Conservation (phyloP, 106 monocot genomes). For the Acanthochlamys bracteata region DNA sequence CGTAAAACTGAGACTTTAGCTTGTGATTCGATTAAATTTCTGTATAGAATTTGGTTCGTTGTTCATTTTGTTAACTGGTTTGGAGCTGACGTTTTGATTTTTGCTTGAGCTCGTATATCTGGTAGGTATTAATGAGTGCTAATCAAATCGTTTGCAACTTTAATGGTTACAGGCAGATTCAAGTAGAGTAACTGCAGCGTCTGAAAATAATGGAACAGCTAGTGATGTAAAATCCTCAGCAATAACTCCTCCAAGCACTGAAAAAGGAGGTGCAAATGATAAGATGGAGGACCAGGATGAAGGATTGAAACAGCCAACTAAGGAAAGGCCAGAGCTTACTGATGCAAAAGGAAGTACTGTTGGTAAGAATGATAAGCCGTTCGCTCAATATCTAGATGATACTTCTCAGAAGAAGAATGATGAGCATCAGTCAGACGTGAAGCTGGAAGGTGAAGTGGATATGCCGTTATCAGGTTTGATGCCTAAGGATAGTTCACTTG, state of each 20-base stretch:
- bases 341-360: conserved; percentile 4
- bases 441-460: not conserved
- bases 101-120: too few species aligned
- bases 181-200: too few species aligned
- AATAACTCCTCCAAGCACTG: conserved; percentile 8
- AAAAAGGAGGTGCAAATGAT: conserved; percentile 15
- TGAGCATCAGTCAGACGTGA: too few species aligned
- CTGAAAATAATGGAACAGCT: not conserved
- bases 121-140: too few species aligned
- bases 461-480: not conserved
- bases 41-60: not conserved
- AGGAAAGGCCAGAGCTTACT: conserved; percentile 1
- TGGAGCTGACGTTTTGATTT: too few species aligned
- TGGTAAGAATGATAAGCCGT: conserved; percentile 5
- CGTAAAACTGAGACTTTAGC: not conserved
- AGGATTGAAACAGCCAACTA: conserved; percentile 4
- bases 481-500: not conserved
- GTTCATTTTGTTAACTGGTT: too few species aligned
- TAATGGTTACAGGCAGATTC: not conserved
- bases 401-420: not conserved
- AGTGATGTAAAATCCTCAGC: not conserved
- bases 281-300: conserved; percentile 4
- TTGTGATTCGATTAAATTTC: not conserved
- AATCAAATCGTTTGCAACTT: not conserved
- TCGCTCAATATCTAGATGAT: not conserved